phyloP scores from a whole-genome alignment of 2,329 filamentous ascomycete genomes.

The Lomentospora prolificans region DNA sequence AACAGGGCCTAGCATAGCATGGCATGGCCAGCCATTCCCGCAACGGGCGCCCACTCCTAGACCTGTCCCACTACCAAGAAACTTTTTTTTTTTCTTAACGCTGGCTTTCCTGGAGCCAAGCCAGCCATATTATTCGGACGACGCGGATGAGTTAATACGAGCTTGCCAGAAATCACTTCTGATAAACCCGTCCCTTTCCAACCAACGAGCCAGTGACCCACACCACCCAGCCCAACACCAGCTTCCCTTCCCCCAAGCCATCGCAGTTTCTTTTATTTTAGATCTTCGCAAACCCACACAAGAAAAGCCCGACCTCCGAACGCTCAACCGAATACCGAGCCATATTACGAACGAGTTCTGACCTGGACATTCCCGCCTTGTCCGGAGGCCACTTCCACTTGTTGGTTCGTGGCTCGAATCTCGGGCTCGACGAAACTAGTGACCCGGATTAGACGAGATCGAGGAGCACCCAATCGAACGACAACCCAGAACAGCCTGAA shows the following conservation, averaged over 20 bases:
- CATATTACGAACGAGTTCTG: not conserved
- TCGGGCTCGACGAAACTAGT: too few relatives aligned
- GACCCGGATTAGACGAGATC: not conserved
- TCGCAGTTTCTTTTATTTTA: too few relatives aligned
- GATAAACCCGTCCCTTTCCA: not conserved
- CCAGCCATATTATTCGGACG: not conserved
- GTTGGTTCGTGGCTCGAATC: too few relatives aligned
- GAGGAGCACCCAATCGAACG: not conserved
- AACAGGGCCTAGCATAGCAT: too few relatives aligned
- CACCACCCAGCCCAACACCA: too few relatives aligned
- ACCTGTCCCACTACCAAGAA: not conserved
- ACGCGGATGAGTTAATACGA: slow-evolving; percentile 3
- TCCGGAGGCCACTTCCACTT: too few relatives aligned
- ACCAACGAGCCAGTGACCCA: too few relatives aligned
- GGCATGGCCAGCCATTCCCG: too few relatives aligned
- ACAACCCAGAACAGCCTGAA: not conserved
- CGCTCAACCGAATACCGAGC: not conserved
- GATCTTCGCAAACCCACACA: too few relatives aligned
- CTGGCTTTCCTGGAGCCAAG: not conserved
- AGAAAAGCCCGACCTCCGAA: too few relatives aligned
- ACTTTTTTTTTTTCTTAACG: not conserved
- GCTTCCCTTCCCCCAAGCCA: not conserved
- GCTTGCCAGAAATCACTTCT: not conserved
- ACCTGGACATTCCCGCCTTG: too few relatives aligned
- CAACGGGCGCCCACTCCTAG: too few relatives aligned